phyloP scores from a whole-genome alignment of 176 grass and related monocot genomes.

The Alloteropsis semialata region DNA sequence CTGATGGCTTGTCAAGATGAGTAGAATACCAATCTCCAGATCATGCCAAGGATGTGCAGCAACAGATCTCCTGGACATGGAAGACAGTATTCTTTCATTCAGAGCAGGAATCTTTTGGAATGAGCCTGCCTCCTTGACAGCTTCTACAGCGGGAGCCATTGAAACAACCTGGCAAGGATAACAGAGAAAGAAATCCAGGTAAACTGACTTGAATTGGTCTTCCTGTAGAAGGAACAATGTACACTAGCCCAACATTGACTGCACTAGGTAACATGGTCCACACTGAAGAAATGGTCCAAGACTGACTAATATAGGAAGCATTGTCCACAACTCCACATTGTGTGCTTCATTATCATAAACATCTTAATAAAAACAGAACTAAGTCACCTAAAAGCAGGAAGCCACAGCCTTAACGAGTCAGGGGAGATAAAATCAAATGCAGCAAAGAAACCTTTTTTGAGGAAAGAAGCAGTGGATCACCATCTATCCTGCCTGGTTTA shows the following conservation, averaged over 20 bases:
- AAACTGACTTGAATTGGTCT: not conserved
- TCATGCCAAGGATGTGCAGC: slow-evolving; percentile 99
- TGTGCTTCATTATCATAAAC: not conserved
- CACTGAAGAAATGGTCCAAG: not conserved
- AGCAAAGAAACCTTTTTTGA: not conserved
- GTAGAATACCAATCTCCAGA: slow-evolving; percentile 83
- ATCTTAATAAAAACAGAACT: not conserved
- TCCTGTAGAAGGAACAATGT: slow-evolving; percentile 2
- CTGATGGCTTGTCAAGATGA: not conserved
- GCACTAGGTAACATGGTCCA: not conserved
- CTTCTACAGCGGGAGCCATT: slow-evolving; percentile 71
- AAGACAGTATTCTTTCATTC: slow-evolving; percentile 85
- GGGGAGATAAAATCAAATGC: not conserved
- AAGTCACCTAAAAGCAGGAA: not conserved
- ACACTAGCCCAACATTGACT: not conserved
- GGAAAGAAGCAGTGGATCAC: not conserved
- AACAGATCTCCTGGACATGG: slow-evolving; percentile 73
- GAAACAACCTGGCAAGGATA: slow-evolving; percentile 32
- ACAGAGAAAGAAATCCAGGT: not conserved
- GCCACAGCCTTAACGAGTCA: not conserved
- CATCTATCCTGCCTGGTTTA: not conserved
- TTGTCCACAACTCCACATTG: not conserved
- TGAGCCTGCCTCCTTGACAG: slow-evolving; percentile 3
- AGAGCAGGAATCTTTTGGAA: slow-evolving; percentile 43
- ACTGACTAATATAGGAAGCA: not conserved